Base-by-base conservation (phyloP, 2,329 filamentous ascomycete species). In the Aspergillus tubingensis region DNA sequence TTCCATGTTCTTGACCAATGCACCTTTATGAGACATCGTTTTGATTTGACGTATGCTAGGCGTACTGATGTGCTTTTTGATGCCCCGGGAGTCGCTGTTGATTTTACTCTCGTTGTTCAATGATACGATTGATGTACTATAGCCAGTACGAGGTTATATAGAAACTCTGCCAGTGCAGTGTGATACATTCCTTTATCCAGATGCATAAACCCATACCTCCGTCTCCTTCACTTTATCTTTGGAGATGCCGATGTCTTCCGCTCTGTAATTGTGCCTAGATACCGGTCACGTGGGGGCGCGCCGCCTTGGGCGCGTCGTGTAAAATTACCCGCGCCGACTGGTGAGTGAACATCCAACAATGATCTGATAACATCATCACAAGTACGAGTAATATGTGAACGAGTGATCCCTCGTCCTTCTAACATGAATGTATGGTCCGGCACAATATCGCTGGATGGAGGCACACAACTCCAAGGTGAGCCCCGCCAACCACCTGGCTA, bases 381-480 rank as follows among this genome's bases (percentile, higher is more conserved):
- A 55, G 21, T 32, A 47, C 41, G 17, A 19, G 44, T 58, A 58
- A 65, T 51, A 59, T 59, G 63, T 66, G 63, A 64, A 49, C 38
- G 48, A 17, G 21, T 36, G 21, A 51, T 44, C 10, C 23, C 23
- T 47, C 38, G 52, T 50, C n/a, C 30, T 43, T 54, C 53, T 25
- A 71, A 66, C 39, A 78, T 78, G 76, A 72, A 75, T 61, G 58
- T 76, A 54, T 78, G 76, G 76, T 71, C 74, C 36, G 76, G 76
- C 17, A 60, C 68, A n/a, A 71, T 78, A 61, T 52, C 58, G 30
- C 64, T 73, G 17, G 63, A 69, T 59, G 60, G 62, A 57, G 69
- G 67, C 47, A 65, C 65, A 23, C 67, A 64, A 44, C 67, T 77
- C 51, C 69, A 71, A 69, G 74, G 74, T 72, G 70, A 67, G 54